Base-by-base conservation (phyloP, 306 rosid species). In the Ormosia emarginata region DNA sequence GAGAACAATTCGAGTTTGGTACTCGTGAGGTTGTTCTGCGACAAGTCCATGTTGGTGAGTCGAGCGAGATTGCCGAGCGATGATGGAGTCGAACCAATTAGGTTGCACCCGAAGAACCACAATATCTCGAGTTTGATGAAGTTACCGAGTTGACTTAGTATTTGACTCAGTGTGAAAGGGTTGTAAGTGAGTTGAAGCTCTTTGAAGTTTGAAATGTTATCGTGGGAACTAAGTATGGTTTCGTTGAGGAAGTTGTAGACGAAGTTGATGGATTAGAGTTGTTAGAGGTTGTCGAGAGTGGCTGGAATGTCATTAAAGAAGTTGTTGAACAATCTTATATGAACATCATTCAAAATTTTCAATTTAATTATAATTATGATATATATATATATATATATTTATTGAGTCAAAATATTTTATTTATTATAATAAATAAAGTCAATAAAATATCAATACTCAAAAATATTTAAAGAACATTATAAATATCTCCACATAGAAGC, bases 111-210 rank as follows among this genome's bases (percentile, higher is more conserved):
- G 0, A 77, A 0, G 47, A 89, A 82, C 88, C 87, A 89, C 0
- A 90, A 71, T 0, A 7, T 5, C 80, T 86, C 83, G 7, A 92
- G 85, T 50, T 66, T 81, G 40, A 72, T 75, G 71, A 92, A 59
- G 79, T 89, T 85, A 4, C 90, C 94, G 73, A 92, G 80, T 57
- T 84, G 67, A 41, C 78, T 86, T 17, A 92, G 97, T 0, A 92
- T 11, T 0, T 4, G 86, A 75, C 86, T 29, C 78, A 85, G 83
- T 3, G 74, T 8, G 76, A 92, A 82, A 7, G 81, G 82, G 72
- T 92, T 92, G 52, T 87, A 88, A 34, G 94, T 91, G 2, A 92
- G 89, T 2, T 6, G 71, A 33, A 92, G 91, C 49, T 53, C 32
- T 53, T 78, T 87, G 7, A 90, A 63, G 1, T 88, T 56, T 13